Base-by-base conservation (phyloP, 192 early-diverging fungal species). In the Coemansia sp. region DNA sequence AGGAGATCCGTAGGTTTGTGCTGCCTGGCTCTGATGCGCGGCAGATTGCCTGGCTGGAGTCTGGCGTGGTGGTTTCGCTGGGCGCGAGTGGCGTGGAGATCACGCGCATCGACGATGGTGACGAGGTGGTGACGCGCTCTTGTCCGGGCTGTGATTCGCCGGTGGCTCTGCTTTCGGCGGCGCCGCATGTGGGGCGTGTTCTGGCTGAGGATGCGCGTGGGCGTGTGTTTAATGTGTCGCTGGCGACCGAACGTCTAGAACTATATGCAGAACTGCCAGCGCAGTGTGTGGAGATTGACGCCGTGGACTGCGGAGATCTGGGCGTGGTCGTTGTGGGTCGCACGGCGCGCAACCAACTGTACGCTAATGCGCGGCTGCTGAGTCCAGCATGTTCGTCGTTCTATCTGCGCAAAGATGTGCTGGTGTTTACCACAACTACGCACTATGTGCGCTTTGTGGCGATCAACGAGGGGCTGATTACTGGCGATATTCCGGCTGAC, bases 351-450 rank as follows among this genome's bases (percentile, higher is more conserved):
- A 91, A 92, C 75, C 90, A 91, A 59, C 85, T 98, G n/a, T 95
- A 90, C 74, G 87, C 86, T 35, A 88, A 91, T 53, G 76, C 80
- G 48, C 86, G 73, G 4, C 62, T 92, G 23, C 63, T 98, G 10
- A 85, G 91, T 23, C 67, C 87, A 0, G 91, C 91, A 7, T 92
- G 89, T 57, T 94, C 93, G 14, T 97, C 94, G 12, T 97, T 93
- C 64, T 90, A 86, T 50, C 55, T 96, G 27, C 92, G 93, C 59
- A 82, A 84, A 58, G 85, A 92, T 57, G 92, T 90, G 69, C 70
- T 98, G 48, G 82, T 97, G 14, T 89, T 88, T 55, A 92, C 94
- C 9, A 98, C 94, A 0, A 85, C 91, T 4, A 88, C 84, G 8
- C 94, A 98, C 60, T 76, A 83, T 35, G 84, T 86, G 14, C 85